phyloP scores from a whole-genome alignment of 495 filamentous ascomycete genomes.

The Jackrogersella minutella region DNA sequence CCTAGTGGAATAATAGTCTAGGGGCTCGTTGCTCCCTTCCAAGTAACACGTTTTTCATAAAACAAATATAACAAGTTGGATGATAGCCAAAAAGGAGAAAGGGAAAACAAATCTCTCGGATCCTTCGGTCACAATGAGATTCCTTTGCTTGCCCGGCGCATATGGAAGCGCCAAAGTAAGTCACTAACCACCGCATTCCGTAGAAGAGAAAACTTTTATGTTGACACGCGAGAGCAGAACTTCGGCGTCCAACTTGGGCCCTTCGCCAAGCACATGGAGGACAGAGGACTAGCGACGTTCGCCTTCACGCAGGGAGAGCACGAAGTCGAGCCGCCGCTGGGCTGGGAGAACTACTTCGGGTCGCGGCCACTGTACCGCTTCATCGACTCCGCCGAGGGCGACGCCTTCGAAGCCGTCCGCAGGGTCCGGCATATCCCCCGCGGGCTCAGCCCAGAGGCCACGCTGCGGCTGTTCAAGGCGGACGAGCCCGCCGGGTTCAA shows the following conservation, averaged over 20 bases:
- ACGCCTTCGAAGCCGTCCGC: conserved; percentile 57
- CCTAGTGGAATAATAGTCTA: conserved; percentile 14
- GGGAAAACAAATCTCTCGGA: not conserved
- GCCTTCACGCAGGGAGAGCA: conserved; percentile 57
- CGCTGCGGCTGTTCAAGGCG: conserved; percentile 53
- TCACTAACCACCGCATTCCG: not conserved
- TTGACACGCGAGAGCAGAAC: conserved; percentile 48
- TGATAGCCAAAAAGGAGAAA: not conserved
- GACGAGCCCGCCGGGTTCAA: conserved; percentile 36
- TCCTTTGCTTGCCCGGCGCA: conserved; percentile 49
- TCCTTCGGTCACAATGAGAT: conserved; percentile 37
- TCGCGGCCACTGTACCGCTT: conserved; percentile 61
- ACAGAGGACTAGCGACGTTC: conserved; percentile 54
- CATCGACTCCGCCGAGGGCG: conserved; percentile 54
- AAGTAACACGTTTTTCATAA: conserved; percentile 1
- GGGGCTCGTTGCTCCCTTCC: not conserved
- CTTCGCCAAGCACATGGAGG: conserved; percentile 54
- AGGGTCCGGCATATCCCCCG: conserved; percentile 60
- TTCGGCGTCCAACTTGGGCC: conserved; percentile 63
- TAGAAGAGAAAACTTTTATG: not conserved
- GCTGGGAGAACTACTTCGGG: conserved; percentile 63
- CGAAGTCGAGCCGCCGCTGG: conserved; percentile 53
- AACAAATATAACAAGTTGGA: not conserved
- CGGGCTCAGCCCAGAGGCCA: conserved; percentile 58
- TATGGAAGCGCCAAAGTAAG: conserved; percentile 55